Percentiles rank a stretch among this genome's conserved stretches.
These are phyloP conservation scores for Ophiorrhiza pumila DNA, from an alignment of 257 asterid genomes.

Conservation along the genomic window DNA sequence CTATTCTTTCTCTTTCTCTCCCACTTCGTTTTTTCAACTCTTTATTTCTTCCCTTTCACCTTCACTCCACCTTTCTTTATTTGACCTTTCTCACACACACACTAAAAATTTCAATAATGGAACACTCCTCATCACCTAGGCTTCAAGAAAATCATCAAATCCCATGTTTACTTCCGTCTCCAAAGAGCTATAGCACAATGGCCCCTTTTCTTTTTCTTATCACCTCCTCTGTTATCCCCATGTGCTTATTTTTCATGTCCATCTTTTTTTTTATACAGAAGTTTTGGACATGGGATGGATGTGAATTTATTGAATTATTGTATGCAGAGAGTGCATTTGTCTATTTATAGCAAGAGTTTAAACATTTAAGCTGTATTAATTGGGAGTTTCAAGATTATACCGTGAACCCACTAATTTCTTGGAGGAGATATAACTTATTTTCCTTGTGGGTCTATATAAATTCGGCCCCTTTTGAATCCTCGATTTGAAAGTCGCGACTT, in stretches of 20 bases:
- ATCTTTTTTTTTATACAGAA: background rate
- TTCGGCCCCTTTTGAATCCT: background rate
- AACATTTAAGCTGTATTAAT: background rate
- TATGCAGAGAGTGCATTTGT: background rate
- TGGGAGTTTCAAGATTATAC: background rate
- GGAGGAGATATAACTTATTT: background rate
- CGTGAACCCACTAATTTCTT: background rate
- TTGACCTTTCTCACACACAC: too few species aligned
- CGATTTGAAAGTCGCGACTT: background rate
- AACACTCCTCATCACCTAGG: too few species aligned
- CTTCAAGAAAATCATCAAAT: too few species aligned
- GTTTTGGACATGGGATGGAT: too few species aligned
- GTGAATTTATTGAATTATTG: too few species aligned
- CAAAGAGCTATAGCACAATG: too few species aligned
- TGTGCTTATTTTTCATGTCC: constrained; percentile 7
- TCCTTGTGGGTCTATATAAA: background rate
- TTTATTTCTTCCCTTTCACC: too few species aligned
- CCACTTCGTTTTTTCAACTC: too few species aligned
- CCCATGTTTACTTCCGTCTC: too few species aligned
- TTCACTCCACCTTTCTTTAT: too few species aligned
- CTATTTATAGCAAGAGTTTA: constrained; percentile 2
- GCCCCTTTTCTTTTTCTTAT: constrained; percentile 24
- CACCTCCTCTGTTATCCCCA: background rate
- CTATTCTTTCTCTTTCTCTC: too few species aligned
- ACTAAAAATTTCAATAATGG: too few species aligned